Base-by-base conservation (phyloP, 257 asterid genomes). In the Petunia secreta region DNA sequence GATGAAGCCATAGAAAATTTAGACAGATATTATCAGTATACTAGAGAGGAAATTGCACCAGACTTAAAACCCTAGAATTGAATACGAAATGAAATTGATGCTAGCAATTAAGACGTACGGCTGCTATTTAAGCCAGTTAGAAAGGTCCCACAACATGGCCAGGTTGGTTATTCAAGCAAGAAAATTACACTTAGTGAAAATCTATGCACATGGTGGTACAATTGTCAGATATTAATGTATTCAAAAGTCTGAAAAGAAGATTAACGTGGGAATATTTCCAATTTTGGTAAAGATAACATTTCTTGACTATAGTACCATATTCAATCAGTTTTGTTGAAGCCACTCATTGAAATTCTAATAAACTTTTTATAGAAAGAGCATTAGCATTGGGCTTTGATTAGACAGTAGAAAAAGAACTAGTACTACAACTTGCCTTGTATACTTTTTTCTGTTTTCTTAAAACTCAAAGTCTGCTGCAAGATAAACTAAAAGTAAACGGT, bases 231-330 rank as follows among this genome's bases (percentile, higher is more conserved):
- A 46, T 46, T 69, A 8, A 48, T 59, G 38, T 59, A 16, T 44
- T 71, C 25, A 46, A 46, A 46, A 25, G 15, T 25, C 16, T 48
- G 48, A 69, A 48, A 69, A 16, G 10, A 69, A 69, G 59, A 5
- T 69, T 4, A 48, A 50, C 77, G 48, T 71, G 41, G 5, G 77
- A 71, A 9, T 48, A 71, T 48, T 71, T 71, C 77, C 77, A 71
- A 4, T 48, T 14, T 71, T 9, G 60, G 60, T 6, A 68, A 8
- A 55, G 43, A 41, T 68, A 68, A 44, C 0, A 43, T 43, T 68
- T 68, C 39, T 68, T 44, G 57, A 68, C n/a, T 44, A 25, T 25
- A 7, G 6, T 67, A 44, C 40, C 36, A 8, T 68, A 14, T 14
- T 55, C 8, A 55, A 13, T 13, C 62, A 55, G 62, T 6, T 15